phyloP scores from a whole-genome alignment of 768 basidiomycete genomes.

The Pholiota microspora region DNA sequence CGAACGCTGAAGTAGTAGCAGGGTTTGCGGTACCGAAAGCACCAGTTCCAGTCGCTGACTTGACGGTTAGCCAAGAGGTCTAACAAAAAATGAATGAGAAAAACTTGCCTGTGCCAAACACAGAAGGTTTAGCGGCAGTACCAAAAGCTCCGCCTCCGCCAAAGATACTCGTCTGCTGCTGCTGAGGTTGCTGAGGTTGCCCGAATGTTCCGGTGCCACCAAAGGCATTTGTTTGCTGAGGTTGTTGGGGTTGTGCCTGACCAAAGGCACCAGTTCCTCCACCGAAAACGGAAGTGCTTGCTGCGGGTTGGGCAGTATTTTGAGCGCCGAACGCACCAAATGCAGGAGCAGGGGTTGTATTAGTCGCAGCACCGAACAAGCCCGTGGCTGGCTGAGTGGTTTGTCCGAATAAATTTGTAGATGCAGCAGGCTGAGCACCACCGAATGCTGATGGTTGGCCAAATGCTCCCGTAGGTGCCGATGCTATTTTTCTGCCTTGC shows the following conservation, averaged over 20 bases:
- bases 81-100: background rate
- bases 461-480: constrained; percentile 42
- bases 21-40: constrained; percentile 33
- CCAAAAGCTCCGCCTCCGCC: constrained; percentile 31
- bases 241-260: constrained; percentile 30
- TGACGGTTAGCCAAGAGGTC: background rate
- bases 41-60: constrained; percentile 18
- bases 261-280: constrained; percentile 29
- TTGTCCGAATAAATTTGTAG: constrained; percentile 48
- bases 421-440: constrained; percentile 35
- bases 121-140: constrained; percentile 28
- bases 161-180: constrained; percentile 27
- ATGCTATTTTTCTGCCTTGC: constrained; percentile 70
- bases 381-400: constrained; percentile 36
- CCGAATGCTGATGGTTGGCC: constrained; percentile 48
- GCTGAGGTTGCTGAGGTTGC: constrained; percentile 17
- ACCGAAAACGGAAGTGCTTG: constrained; percentile 36
- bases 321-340: constrained; percentile 44
- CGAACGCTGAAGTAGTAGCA: constrained; percentile 23
- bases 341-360: constrained; percentile 30
- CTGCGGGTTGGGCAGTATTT: constrained; percentile 22
- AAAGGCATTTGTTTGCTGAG: constrained; percentile 25
- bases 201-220: constrained; percentile 27
- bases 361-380: constrained; percentile 33
- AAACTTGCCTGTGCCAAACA: constrained; percentile 22